Evolutionary conservation across 176 grass and related monocot species (phyloP), one percentile per base, ranked within the genome.

Genomic region (Aegilops sharonensis): DNA sequence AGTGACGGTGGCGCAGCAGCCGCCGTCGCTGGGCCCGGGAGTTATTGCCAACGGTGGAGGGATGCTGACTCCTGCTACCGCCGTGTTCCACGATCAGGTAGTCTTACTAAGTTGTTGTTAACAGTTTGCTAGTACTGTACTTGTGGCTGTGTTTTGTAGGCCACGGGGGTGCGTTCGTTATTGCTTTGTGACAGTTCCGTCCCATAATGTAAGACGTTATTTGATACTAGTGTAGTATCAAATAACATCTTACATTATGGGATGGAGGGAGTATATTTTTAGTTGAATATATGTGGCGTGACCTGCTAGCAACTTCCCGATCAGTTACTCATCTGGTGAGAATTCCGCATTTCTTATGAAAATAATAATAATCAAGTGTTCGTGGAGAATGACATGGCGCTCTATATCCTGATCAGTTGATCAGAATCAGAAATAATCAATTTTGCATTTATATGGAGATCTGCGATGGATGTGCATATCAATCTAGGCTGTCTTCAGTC

Each of bases 41-140:
- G 34, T 56, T 74, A 25, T 77, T 57, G 43, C 17, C 43, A 83
- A 45, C 62, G 91, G 75, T 57, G 87, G 50, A 54, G 50, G 34
- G 9, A 11, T 63, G 47, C 27, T 35, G 35, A 50, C 36, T 48
- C n/a, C 86, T 82, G 34, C 86, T 69, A 42, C 87, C 39, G 85
- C 85, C 42, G 88, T 77, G 24, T 93, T 82, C 88, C 91, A 93
- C 37, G 91, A 91, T 82, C 90, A 91, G 90, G 90, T 91, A 71
- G 80, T 79, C 45, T 48, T 48, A 48, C 11, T 50, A 78, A 20
- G 50, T 29, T 64, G 23, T 67, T 80, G 30, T 30, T 50, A 25
- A 9, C 9, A 15, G 42, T 80, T 75, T 63, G 21, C 29, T 50
- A 27, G 27, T 27, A 27, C 27, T 27, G 27, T 27, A 42, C 21